Evolutionary conservation across 805 yeast species (phyloP), one percentile per base, ranked within the genome.

Genomic region (Schwanniomyces yamadae): DNA sequence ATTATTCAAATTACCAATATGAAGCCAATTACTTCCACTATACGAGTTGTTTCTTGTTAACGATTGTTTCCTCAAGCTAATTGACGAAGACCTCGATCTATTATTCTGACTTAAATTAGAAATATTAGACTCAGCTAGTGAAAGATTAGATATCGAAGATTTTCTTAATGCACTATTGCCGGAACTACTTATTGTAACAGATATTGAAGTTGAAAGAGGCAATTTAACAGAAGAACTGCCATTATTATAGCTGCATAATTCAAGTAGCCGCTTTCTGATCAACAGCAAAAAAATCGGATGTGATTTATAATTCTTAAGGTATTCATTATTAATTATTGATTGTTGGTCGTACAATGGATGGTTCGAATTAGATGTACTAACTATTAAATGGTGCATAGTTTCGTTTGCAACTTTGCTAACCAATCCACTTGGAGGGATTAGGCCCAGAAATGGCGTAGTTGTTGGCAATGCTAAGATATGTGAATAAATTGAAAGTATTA

Each of bases 401-500:
- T 68, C 73, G 42, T 61, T 61, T 22, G 72, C 71, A n/a, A 67
- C 70, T 40, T 59, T 61, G 25, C 69, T 60, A 15, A 61, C 72
- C 33, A 68, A 50, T 1, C 74, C 74, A 49, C 68, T 63, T 3
- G 74, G 74, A 12, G 74, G 74, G 7, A 59, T 52, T 9, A 43
- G 31, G 2, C 74, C 74, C 53, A 59, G 58, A 33, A 68, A 68
- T 9, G 74, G 74, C 14, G 73, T 66, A 3, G 73, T 66, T 14
- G 74, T 68, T 27, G 74, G 74, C 28, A 63, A 59, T 22, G 63
- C 55, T 31, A 67, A 47, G 26, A 65, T 48, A 30, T 62, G 56
- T 19, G 56, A 50, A 47, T 67, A 68, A 7, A 60, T 40, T 21
- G 56, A 44, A 53, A 65, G 44, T 9, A 67, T 56, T 28, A 66